Base-by-base conservation (phyloP, 352 stramenopile genomes). In the Pythium catenulatum region DNA sequence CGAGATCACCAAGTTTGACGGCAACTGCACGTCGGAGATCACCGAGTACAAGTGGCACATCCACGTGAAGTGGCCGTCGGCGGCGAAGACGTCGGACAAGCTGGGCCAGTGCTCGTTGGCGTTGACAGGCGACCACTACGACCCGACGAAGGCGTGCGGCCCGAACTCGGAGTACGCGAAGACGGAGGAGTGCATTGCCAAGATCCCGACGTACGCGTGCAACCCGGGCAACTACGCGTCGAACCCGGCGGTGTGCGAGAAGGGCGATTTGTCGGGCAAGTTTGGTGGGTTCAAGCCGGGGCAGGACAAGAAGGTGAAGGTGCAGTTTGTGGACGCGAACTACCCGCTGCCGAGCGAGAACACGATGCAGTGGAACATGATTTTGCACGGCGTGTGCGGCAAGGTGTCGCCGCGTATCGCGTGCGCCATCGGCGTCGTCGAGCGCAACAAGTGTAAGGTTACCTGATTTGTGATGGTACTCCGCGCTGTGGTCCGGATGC, bases 41-140 rank as follows among this genome's bases (percentile, higher is more conserved):
- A 85, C 61, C 13, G 61, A 83, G n/a, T 90, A 78, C 72, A 75
- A 15, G 54, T 87, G 73, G 70, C 79, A 85, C 56, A 78, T 90
- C 73, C 79, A 90, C 74, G 76, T 41, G 43, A 82, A 81, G 66
- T 90, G 85, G 85, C n/a, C n/a, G n/a, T n/a, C n/a, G n/a, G n/a
- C 87, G 74, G 66, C 77, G 7, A 43, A 73, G 34, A 76, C 88
- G 39, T 92, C 88, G 19, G 90, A 87, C 30, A 92, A 86, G 43
- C 89, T 95, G 70, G 39, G 79, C 34, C 81, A 93, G 61, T 96
- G 92, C 75, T 77, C 45, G 1, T 77, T 93, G 66, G 21, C 48
- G 0, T 21, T 86, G 25, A 92, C 89, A 0, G 90, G 90, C 46
- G 95, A 95, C 85, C 91, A 94, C 83, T 95, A 95, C 83, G 92